Base-by-base conservation (phyloP, 768 basidiomycete species). In the Phylloporus scabripes region DNA sequence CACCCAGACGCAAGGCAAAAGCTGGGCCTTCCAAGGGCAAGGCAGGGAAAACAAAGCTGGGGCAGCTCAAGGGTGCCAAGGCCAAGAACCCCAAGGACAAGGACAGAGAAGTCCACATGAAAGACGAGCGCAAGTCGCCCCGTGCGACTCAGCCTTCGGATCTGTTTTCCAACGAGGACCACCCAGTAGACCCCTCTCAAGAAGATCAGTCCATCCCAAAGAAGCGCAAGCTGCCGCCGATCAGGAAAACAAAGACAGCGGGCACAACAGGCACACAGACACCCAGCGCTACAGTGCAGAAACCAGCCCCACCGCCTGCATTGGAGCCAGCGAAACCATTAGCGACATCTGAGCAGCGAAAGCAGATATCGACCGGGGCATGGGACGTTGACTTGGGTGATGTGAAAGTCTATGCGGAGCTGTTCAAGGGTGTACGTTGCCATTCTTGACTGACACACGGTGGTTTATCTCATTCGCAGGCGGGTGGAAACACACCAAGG, bases 361-460 rank as follows among this genome's bases (percentile, higher is more conserved):
- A 74, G 42, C 69, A 77, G 32, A 73, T 76, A 15, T 55, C 72
- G 28, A 69, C 72, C 2, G 76, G 73, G 1, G 74, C 74, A 41
- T 66, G 78, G 7, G 84, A 87, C 52, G 66, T 87, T 42, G 81
- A 87, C 58, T 60, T 87, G 48, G 76, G 73, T n/a, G 76, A 86
- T 55, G 70, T 72, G 28, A 75, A 67, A 45, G 70, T 86, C n/a
- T 87, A 87, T 50, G 76, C 77, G 7, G 72, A 78, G 55, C 64
- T 87, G 29, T 87, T 87, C 61, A 78, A 74, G 61, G 66, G 70
- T 43, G 81, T 82, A 53, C 43, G 74, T 66, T 17, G 6, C 29
- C 33, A 32, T 42, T 23, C 29, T 23, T 34, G 33, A 20, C 38
- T 46, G 28, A 24, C 17, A 41, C 14, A 28, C 48, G 39, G 29